Base-by-base conservation (phyloP, 495 filamentous ascomycete genomes). In the Durotheca rogersii region DNA sequence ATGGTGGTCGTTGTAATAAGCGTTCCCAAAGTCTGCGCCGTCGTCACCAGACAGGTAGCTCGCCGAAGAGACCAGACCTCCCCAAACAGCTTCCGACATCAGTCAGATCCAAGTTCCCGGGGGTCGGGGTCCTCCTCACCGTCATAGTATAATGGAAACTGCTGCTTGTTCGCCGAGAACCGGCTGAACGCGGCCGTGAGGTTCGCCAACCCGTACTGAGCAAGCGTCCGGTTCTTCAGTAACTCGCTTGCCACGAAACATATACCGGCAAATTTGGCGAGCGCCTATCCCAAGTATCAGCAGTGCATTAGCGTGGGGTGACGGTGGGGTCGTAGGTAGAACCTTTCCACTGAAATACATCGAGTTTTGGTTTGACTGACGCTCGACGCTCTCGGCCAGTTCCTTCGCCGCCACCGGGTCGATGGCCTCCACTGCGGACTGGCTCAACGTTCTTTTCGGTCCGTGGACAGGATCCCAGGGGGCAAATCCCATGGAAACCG, bases 291-390 rank as follows among this genome's bases (percentile, higher is more conserved):
- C 2, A 7, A 43, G 14, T 30, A 46, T 72, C 25, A 72, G 64
- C 31, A 30, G 33, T n/a, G 10, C 1, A 27, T n/a, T 20, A 10
- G 25, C 32, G 36, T 4, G 10, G 31, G 10, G 21, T 19, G 6
- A 9, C 12, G 2, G 17, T 41, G 56, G 10, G 15, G 18, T 7
- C 6, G 33, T 39, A 15, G 39, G 5, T n/a, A 19, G 43, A 62
- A 79, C 83, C 75, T 98, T 98, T 54, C 92, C 92, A 53, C 86
- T 85, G 64, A 87, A 98, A 68, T 98, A 98, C 86, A 96, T 94
- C 53, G 87, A 94, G 64, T 94, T 79, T 23, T 90, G 75, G 50
- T 93, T 79, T 3, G 82, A 83, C 62, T 94, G 86, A 4, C 66
- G 62, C 16, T 71, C 61, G 40, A 96, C 85, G 58, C 91, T 78